These are phyloP conservation scores for Fragaria iinumae DNA, from an alignment of 306 rosid genomes.

Conservation along the genomic window DNA sequence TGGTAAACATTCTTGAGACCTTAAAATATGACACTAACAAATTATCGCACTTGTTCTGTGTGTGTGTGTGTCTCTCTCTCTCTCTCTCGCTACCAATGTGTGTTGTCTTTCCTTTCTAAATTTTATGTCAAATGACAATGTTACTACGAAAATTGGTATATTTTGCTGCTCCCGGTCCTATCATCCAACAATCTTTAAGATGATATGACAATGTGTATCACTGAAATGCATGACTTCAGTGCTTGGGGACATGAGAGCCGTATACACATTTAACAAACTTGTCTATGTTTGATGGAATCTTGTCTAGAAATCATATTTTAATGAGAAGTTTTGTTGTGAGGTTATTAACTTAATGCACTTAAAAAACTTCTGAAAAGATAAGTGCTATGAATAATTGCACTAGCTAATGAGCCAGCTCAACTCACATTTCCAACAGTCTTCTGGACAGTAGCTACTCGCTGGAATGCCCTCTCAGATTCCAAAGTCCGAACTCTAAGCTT, in stretches of 20 bases:
- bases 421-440: slow-evolving; percentile 90
- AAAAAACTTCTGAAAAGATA: neutral
- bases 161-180: neutral
- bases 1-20: neutral
- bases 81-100: neutral
- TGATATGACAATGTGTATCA: neutral
- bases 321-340: neutral
- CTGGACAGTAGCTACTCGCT: slow-evolving; percentile 92
- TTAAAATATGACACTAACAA: neutral
- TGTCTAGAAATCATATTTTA: neutral
- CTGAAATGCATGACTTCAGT: neutral
- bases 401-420: slow-evolving; percentile 28
- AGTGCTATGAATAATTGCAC: slow-evolving; percentile 3
- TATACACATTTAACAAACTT: neutral
- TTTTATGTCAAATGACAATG: neutral
- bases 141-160: neutral
- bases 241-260: neutral
- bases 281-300: neutral
- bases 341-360: neutral
- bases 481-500: slow-evolving; percentile 93
- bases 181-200: neutral
- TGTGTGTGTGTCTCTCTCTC: neutral
- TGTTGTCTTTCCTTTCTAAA: neutral
- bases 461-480: slow-evolving; percentile 98
- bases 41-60: neutral